Conservation (phyloP, 2,329 filamentous ascomycete genomes). For the Scolecobasidium constrictum region DNA sequence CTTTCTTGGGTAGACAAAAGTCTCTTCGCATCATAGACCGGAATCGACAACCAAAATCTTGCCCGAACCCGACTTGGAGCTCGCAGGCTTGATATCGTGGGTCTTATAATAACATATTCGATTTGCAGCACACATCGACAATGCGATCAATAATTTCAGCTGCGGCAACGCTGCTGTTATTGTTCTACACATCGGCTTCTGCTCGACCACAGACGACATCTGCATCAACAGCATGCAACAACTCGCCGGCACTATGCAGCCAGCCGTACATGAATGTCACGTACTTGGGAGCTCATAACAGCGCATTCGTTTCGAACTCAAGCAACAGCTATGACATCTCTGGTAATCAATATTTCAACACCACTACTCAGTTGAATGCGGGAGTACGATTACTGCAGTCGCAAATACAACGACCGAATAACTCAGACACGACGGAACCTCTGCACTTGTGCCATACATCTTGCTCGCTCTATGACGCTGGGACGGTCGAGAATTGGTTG, state of each 20-base stretch:
- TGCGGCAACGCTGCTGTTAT: neutral
- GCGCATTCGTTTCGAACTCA: conserved; percentile 56
- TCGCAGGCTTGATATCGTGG: too few relatives aligned
- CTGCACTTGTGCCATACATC: conserved; percentile 61
- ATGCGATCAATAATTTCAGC: too few relatives aligned
- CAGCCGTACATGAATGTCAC: conserved; percentile 66
- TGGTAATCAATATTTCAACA: conserved; percentile 66
- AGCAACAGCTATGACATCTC: conserved; percentile 50
- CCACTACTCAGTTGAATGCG: conserved; percentile 57
- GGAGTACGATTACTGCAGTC: conserved; percentile 61
- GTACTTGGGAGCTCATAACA: conserved; percentile 67
- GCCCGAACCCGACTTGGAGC: too few relatives aligned
- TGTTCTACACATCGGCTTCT: neutral
- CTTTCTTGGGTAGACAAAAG: too few relatives aligned
- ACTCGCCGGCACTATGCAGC: conserved; percentile 62
- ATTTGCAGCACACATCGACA: too few relatives aligned
- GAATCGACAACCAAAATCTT: too few relatives aligned
- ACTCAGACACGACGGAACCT: conserved; percentile 18
- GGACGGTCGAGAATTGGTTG: conserved; percentile 54
- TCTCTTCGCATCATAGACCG: too few relatives aligned
- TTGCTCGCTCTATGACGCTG: conserved; percentile 59
- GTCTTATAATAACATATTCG: too few relatives aligned
- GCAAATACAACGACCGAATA: conserved; percentile 55
- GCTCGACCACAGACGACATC: conserved; percentile 6
- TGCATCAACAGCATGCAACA: conserved; percentile 55